Percentiles rank a stretch among this genome's conserved stretches.
Evolutionary conservation across 1,284 basidiomycete genomes (phyloP).

Genomic region (Earliella scabrosa): DNA sequence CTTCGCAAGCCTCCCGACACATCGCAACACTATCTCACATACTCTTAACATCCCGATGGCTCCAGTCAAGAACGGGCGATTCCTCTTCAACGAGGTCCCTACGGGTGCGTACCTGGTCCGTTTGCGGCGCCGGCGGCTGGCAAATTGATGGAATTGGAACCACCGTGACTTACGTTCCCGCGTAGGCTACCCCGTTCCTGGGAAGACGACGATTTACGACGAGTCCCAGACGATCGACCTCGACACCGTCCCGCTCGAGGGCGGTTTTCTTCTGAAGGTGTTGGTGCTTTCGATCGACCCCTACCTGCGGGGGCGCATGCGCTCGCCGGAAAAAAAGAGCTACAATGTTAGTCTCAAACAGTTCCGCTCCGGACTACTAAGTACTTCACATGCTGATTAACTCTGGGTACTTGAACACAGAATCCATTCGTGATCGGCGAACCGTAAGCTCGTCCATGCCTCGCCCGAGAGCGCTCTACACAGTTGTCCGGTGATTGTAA

Average conservation of each 20-base stretch:
- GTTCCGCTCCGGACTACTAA: too few relatives aligned
- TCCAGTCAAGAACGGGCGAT: conserved; percentile 21
- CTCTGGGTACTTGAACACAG: too few relatives aligned
- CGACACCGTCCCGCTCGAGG: conserved; percentile 50
- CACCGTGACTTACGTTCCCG: too few relatives aligned
- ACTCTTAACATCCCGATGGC: conserved; percentile 2
- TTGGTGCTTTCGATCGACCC: conserved; percentile 54
- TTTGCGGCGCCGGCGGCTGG: too few relatives aligned
- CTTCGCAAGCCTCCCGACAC: too few relatives aligned
- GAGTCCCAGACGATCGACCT: conserved; percentile 51
- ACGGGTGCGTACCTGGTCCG: conserved; percentile 4
- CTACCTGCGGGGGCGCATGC: conserved; percentile 47
- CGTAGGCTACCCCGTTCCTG: conserved; percentile 50
- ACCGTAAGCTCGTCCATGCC: too few relatives aligned
- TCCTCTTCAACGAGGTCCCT: conserved; percentile 23
- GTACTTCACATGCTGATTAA: not conserved
- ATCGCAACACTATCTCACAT: not conserved
- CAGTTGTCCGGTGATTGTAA: too few relatives aligned
- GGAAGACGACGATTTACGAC: conserved; percentile 49
- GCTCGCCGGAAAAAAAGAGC: conserved; percentile 27
- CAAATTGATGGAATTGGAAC: too few relatives aligned
- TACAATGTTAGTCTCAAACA: not conserved
- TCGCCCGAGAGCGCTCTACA: too few relatives aligned
- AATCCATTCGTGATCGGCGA: conserved; percentile 41
- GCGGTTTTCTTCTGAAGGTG: conserved; percentile 56